Base-by-base conservation (phyloP, 2,329 filamentous ascomycete species). In the Hymenotorrendiella dingleyae region DNA sequence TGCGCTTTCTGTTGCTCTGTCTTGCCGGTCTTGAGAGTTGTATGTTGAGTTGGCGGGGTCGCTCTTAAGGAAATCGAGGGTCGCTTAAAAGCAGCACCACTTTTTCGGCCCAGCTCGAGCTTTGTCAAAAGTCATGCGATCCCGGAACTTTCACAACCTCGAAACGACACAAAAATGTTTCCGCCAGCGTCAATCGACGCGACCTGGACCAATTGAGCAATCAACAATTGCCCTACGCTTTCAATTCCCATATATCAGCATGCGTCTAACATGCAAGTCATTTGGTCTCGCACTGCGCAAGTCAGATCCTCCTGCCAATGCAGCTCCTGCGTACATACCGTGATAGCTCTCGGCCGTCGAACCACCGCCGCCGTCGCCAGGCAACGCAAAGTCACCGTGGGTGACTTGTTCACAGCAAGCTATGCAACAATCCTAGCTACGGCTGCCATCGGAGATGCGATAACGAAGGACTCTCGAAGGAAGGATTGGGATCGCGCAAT, bases 401-500 rank as follows among this genome's bases (percentile, higher is more conserved):
- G 72, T 62, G 67, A 80, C 64, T 50, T 80, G 46, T 71, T 82
- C 57, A 85, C 82, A 19, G 76, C 82, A 28, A 76, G 74, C 59
- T 86, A 86, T 57, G 82, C 82, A 20, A 76, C 79, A 24, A 73
- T 83, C 41, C 75, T 85, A 55, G 81, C 78, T 4, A 76, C 78
- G 2, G 82, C 80, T 2, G 73, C 80, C 9, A 66, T 83, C 3
- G 66, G 76, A 22, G 84, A 88, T 59, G 74, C 76, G 5, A 67
- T 69, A 21, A 60, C 65, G 22, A 86, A 86, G 58, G 69, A 76
- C 41, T 66, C 68, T 29, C 69, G 77, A 48, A 70, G 74, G 35
- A 69, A 68, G 48, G 72, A 81, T 50, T 76, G 84, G 66, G 80
- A 87, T 42, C 59, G 64, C 16, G 73, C 76, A 44, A 73, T 86